Percentiles rank a stretch among this genome's conserved stretches.
phyloP scores from a whole-genome alignment of 352 stramenopile genomes.

The Phytophthora gonapodyides region DNA sequence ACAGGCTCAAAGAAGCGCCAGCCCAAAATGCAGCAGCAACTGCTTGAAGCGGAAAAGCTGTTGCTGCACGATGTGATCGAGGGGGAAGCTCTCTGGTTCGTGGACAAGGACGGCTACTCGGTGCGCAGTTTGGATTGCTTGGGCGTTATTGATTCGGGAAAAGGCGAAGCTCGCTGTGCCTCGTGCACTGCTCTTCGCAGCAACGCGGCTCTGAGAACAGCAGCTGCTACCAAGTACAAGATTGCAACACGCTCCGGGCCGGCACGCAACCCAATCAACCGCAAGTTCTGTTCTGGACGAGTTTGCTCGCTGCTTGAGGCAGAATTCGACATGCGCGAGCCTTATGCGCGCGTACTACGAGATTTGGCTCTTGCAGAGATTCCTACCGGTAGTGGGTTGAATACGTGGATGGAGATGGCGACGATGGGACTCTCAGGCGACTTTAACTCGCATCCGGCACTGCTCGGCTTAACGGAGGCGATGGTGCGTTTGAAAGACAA shows the following conservation, averaged over 20 bases:
- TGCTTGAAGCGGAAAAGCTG: constrained; percentile 60
- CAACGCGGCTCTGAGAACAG: constrained; percentile 57
- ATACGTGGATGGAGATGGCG: constrained; percentile 69
- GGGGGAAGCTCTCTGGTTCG: constrained; percentile 74
- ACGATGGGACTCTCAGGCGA: constrained; percentile 65
- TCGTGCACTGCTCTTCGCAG: constrained; percentile 53
- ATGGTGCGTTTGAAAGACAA: constrained; percentile 84
- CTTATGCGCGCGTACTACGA: constrained; percentile 51
- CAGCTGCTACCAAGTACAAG: constrained; percentile 45
- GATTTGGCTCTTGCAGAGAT: constrained; percentile 63
- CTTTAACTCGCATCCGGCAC: constrained; percentile 65
- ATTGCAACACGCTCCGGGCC: constrained; percentile 33
- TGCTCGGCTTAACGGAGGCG: constrained; percentile 67
- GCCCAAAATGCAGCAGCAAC: constrained; percentile 35
- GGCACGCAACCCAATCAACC: constrained; percentile 55
- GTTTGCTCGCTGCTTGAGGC: constrained; percentile 58
- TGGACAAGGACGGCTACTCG: constrained; percentile 75
- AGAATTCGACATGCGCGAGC: constrained; percentile 62
- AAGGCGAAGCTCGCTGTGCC: constrained; percentile 46
- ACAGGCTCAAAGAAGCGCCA: constrained; percentile 24
- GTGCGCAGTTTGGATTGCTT: constrained; percentile 75
- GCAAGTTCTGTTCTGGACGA: constrained; percentile 59
- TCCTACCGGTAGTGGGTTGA: constrained; percentile 42
- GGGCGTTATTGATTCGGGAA: constrained; percentile 47
- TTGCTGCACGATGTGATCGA: constrained; percentile 78